These are phyloP conservation scores for Hansfordia pulvinata DNA, from an alignment of 2,329 filamentous ascomycete species.

Conservation along the genomic window DNA sequence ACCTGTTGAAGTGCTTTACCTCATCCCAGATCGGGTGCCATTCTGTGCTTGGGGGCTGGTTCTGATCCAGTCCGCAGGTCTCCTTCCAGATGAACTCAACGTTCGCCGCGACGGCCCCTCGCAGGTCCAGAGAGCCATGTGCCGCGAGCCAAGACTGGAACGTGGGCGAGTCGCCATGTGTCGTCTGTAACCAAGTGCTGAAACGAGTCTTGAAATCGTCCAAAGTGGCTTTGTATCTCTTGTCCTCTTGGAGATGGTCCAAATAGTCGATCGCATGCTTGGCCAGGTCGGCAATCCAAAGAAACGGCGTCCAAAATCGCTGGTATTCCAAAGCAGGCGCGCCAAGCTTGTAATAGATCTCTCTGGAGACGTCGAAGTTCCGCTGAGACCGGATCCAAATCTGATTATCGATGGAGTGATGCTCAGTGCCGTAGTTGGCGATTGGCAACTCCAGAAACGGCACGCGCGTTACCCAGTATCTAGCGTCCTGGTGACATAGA, in stretches of 20 bases:
- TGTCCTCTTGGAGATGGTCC: conserved; percentile 15
- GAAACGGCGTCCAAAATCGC: conserved; percentile 47
- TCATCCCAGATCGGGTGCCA: conserved; percentile 41
- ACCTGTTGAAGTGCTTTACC: conserved; percentile 21
- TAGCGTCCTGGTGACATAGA: conserved; percentile 25
- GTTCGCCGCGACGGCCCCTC: conserved; percentile 44
- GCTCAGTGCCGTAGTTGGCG: conserved; percentile 44
- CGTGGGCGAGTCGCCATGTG: conserved; percentile 23
- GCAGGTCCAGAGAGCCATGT: conserved; percentile 43
- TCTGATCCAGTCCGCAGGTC: conserved; percentile 27
- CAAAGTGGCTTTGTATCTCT: conserved; percentile 28
- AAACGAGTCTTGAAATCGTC: conserved; percentile 49
- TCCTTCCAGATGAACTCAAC: conserved; percentile 54
- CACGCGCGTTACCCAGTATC: conserved; percentile 41
- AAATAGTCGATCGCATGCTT: conserved; percentile 64
- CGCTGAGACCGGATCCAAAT: conserved; percentile 51
- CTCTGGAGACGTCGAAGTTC: conserved; percentile 19
- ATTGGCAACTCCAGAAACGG: conserved; percentile 47
- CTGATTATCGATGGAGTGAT: conserved; percentile 31
- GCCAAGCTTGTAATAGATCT: conserved; percentile 51
- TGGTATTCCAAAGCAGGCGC: conserved; percentile 45
- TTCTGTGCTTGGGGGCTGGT: conserved; percentile 15
- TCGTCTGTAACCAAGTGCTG: conserved; percentile 33
- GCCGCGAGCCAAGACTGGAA: conserved; percentile 42
- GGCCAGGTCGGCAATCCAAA: conserved; percentile 57